Evolutionary conservation across 768 basidiomycete species (phyloP).

Genomic region (Tricholoma matsutake): DNA sequence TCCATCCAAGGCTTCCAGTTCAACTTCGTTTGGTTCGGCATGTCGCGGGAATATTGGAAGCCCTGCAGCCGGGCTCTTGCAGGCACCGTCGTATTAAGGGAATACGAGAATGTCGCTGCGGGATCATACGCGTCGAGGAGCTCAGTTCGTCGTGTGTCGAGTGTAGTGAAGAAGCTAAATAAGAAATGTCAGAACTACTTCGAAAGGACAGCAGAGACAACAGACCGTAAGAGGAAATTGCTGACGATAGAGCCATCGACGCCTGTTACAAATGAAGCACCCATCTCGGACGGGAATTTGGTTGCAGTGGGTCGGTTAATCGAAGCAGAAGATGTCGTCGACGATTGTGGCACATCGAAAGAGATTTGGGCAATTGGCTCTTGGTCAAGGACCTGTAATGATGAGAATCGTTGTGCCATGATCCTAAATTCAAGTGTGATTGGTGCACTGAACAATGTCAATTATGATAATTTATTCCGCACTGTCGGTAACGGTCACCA

Average conservation of each 20-base stretch:
- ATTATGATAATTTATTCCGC: slow-evolving; percentile 17
- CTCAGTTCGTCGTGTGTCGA: slow-evolving; percentile 70
- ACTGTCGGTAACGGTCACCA: slow-evolving; percentile 70
- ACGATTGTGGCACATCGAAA: slow-evolving; percentile 67
- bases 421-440: slow-evolving; percentile 32
- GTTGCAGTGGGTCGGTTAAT: slow-evolving; percentile 52
- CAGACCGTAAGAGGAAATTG: slow-evolving; percentile 76
- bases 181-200: slow-evolving; percentile 12
- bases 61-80: slow-evolving; percentile 72
- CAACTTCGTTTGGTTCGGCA: slow-evolving; percentile 83
- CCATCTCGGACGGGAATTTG: slow-evolving; percentile 79
- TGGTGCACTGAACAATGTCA: neutral
- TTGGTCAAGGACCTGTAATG: slow-evolving; percentile 81
- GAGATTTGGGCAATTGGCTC: slow-evolving; percentile 76
- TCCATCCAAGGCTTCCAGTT: slow-evolving; percentile 73
- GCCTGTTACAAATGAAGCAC: slow-evolving; percentile 69
- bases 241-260: slow-evolving; percentile 67
- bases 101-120: slow-evolving; percentile 88
- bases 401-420: slow-evolving; percentile 74
- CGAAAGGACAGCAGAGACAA: slow-evolving; percentile 9
- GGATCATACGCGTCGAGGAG: slow-evolving; percentile 78
- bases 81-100: slow-evolving; percentile 81
- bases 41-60: slow-evolving; percentile 53
- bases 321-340: slow-evolving; percentile 37
- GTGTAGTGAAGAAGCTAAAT: slow-evolving; percentile 76